Percentiles rank a stretch among this genome's conserved stretches.
Conservation (phyloP, 1,284 basidiomycete genomes). For the Volvariella surrecta region DNA sequence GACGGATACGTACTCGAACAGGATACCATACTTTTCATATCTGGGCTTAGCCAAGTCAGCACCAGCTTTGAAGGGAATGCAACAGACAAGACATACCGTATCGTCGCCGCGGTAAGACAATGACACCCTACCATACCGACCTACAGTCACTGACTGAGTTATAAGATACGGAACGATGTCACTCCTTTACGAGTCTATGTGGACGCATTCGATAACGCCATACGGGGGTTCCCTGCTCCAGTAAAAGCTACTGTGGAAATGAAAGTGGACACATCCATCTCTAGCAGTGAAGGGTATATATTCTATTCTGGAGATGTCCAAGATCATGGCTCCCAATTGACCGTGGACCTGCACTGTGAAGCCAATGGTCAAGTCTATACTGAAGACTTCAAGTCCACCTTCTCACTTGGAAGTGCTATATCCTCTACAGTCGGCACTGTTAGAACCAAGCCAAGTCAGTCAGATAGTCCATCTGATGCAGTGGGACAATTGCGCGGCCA, state of each 20-base stretch:
- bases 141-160: neutral
- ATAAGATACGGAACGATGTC: constrained; percentile 23
- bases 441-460: constrained; percentile 6
- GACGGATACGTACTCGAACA: constrained; percentile 26
- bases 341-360: constrained; percentile 24
- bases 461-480: neutral
- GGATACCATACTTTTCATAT: constrained; percentile 32
- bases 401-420: constrained; percentile 25
- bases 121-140: neutral
- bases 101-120: constrained; percentile 26
- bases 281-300: constrained; percentile 23
- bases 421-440: constrained; percentile 22
- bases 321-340: constrained; percentile 26
- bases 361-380: constrained; percentile 20
- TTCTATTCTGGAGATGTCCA: constrained; percentile 25
- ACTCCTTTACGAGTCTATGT: constrained; percentile 30
- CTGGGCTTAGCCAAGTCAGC: constrained; percentile 21
- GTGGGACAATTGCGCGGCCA: no score
- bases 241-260: constrained; percentile 24
- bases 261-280: constrained; percentile 18
- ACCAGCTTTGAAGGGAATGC: constrained; percentile 13
- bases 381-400: constrained; percentile 24
- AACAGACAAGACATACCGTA: constrained; percentile 15
- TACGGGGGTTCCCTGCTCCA: constrained; percentile 21
- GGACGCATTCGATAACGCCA: constrained; percentile 25